Conservation (phyloP, 805 yeast genomes). For the Candida sphagnicola region DNA sequence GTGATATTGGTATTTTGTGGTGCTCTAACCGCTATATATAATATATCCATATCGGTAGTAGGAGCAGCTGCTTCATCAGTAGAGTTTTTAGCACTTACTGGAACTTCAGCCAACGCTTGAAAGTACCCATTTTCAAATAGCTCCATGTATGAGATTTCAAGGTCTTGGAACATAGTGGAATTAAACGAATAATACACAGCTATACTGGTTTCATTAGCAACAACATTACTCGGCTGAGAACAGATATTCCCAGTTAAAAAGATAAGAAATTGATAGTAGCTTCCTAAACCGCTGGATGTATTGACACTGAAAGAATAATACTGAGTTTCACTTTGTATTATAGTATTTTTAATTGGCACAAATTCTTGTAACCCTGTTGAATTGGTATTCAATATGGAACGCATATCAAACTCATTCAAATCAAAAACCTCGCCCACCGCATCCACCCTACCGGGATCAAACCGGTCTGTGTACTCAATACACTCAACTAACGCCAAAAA, state of each 20-base stretch:
- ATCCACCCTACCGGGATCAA: not conserved
- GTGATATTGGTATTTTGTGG: slow-evolving; percentile 34
- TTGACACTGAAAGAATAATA: slow-evolving; percentile 42
- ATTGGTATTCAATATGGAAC: slow-evolving; percentile 3
- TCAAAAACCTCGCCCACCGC: not conserved
- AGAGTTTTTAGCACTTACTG: slow-evolving; percentile 9
- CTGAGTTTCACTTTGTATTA: slow-evolving; percentile 36
- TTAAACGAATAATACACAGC: slow-evolving; percentile 39
- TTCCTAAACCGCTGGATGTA: slow-evolving; percentile 42
- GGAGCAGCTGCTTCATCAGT: not conserved
- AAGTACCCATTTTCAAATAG: slow-evolving; percentile 33
- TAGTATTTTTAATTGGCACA: slow-evolving; percentile 31
- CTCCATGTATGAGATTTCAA: slow-evolving; percentile 25
- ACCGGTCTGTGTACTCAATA: not conserved
- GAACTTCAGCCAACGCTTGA: slow-evolving; percentile 36
- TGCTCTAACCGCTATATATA: slow-evolving; percentile 38
- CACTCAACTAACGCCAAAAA: not conserved
- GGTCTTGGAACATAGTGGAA: slow-evolving; percentile 25
- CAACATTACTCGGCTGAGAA: slow-evolving; percentile 24
- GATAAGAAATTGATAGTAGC: slow-evolving; percentile 43
- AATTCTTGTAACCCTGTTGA: slow-evolving; percentile 32
- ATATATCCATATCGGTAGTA: slow-evolving; percentile 9
- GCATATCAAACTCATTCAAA: not conserved
- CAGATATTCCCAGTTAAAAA: slow-evolving; percentile 53
- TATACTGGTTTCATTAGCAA: slow-evolving; percentile 21